Base-by-base conservation (phyloP, 192 early-diverging fungal species). In the Bifiguratus adelaidae region DNA sequence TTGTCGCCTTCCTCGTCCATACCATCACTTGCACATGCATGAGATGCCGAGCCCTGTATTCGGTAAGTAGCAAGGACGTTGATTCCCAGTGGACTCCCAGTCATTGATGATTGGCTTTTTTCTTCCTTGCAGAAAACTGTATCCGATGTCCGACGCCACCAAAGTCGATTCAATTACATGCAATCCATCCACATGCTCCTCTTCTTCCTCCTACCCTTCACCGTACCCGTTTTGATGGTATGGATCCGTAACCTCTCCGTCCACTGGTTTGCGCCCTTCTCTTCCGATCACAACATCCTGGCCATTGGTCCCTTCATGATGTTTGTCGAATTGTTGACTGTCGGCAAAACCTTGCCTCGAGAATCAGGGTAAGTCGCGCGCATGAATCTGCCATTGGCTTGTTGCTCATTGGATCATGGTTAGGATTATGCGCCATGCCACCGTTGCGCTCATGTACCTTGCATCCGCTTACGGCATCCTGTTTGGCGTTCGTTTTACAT, bases 231-330 rank as follows among this genome's bases (percentile, higher is more conserved):
- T 41, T 62, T 89, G 7, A 65, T 86, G 46, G 82, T 89, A 3
- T 89, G 86, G 86, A 80, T 84, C 44, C 67, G 83, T 20, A 89
- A 89, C 47, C 50, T 89, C 27, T 76, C 81, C 15, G 86, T 89
- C 7, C 57, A 80, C 47, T 89, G 86, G 86, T 83, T 80, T 48
- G 86, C 79, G 21, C 83, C 84, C 9, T 83, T 85, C 11, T 78
- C 86, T 12, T 86, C 82, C 2, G 83, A 85, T 42, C 83, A 89
- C 49, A 78, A 56, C 44, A 46, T 78, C 20, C 51, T 74, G 7
- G 70, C 73, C 11, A 73, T 78, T 27, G 72, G 72, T 4, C 76
- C 76, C 1, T 68, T 78, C 20, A 70, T 78, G 57, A 64, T 78
- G 42, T 78, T 72, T 44, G 67, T 78, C 16, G 72, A 75, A 20